Conservation (phyloP, 2,329 filamentous ascomycete genomes). For the Rutstroemia sp. region DNA sequence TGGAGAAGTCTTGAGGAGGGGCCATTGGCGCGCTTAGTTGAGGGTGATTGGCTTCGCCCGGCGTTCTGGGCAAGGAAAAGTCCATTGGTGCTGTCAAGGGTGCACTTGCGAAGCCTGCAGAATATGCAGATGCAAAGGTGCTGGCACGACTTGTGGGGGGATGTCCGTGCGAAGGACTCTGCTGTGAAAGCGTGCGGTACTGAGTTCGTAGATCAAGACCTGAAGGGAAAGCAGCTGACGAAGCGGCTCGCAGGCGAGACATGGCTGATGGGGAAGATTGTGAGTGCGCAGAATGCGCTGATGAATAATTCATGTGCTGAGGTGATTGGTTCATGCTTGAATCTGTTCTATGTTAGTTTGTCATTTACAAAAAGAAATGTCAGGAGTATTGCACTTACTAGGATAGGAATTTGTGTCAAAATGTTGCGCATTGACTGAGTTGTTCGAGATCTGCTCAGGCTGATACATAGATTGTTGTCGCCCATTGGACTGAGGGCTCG, state of each 20-base stretch:
- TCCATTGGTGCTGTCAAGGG: constrained; percentile 48
- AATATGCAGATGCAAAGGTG: constrained; percentile 36
- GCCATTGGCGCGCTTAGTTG: constrained; percentile 49
- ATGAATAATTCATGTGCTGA: constrained; percentile 43
- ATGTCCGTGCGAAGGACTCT: constrained; percentile 18
- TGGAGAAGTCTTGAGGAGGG: constrained; percentile 42
- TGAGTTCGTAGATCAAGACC: constrained; percentile 40
- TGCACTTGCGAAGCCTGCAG: constrained; percentile 45
- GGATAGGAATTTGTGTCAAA: constrained; percentile 47
- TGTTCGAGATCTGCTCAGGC: constrained; percentile 39
- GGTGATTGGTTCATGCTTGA: constrained; percentile 40
- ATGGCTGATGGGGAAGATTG: constrained; percentile 35
- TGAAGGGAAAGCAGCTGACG: constrained; percentile 37
- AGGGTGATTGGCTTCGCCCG: constrained; percentile 33
- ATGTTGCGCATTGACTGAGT: constrained; percentile 35
- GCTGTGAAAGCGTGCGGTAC: constrained; percentile 34
- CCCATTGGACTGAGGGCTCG: constrained; percentile 40
- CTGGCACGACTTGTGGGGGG: constrained; percentile 23
- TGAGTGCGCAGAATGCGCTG: constrained; percentile 35
- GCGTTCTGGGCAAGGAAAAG: constrained; percentile 41
- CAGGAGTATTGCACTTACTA: constrained; percentile 32
- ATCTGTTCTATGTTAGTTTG: constrained; percentile 30
- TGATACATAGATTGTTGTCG: constrained; percentile 45
- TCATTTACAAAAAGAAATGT: constrained; percentile 18
- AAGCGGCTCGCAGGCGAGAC: constrained; percentile 44